These are phyloP conservation scores for Daldinia childiae DNA, from an alignment of 495 filamentous ascomycete species.

Conservation along the genomic window DNA sequence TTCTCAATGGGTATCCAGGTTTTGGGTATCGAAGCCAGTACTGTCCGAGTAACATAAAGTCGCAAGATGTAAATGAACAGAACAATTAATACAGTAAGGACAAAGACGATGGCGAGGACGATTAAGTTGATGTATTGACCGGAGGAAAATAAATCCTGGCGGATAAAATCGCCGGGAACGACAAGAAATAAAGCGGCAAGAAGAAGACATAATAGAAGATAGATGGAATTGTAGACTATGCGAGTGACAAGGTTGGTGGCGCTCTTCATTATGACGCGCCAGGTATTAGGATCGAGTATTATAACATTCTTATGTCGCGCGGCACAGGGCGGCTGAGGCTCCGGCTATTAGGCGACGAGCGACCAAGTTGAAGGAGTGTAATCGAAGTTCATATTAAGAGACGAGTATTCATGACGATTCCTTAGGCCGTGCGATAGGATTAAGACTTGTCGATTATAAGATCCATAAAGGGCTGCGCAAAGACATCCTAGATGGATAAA, in stretches of 20 bases:
- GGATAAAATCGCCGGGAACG: constrained; percentile 84
- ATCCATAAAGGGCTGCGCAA: constrained; percentile 20
- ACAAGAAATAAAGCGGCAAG: constrained; percentile 77
- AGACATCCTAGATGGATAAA: constrained; percentile 10
- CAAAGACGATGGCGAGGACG: constrained; percentile 79
- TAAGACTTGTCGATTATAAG: constrained; percentile 13
- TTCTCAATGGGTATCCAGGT: constrained; percentile 83
- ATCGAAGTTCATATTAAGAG: constrained; percentile 39
- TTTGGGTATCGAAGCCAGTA: constrained; percentile 84
- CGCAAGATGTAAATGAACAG: constrained; percentile 82
- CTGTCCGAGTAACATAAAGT: constrained; percentile 86
- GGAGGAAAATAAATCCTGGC: constrained; percentile 71
- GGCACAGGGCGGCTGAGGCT: constrained; percentile 26
- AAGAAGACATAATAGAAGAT: constrained; percentile 78
- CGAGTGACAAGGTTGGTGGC: constrained; percentile 63
- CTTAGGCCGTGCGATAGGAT: constrained; percentile 1
- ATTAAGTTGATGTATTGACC: constrained; percentile 80
- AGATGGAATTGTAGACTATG: constrained; percentile 83
- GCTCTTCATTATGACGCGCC: constrained; percentile 45
- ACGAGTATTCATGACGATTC: constrained; percentile 11
- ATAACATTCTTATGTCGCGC: constrained; percentile 25
- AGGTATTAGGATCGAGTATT: constrained; percentile 8
- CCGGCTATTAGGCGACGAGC: constrained; percentile 30
- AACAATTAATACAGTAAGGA: constrained; percentile 76
- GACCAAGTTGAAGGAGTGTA: constrained; percentile 17